phyloP scores from a whole-genome alignment of 2,329 filamentous ascomycete species.

The Cordyceps cateniannulata region DNA sequence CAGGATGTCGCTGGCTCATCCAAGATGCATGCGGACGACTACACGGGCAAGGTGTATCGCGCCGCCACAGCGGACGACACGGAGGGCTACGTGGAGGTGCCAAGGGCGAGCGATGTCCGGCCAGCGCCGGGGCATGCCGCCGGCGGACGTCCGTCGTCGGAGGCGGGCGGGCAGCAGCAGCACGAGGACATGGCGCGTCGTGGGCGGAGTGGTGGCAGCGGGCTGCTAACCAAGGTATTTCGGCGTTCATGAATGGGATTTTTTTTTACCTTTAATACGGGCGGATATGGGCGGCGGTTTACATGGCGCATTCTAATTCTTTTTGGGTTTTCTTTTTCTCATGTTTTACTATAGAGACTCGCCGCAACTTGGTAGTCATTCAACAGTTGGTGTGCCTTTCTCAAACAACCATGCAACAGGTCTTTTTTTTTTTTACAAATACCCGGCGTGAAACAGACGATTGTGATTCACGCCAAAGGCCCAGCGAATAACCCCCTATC shows the following conservation, averaged over 20 bases:
- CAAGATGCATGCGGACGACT: constrained; percentile 25
- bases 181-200: constrained; percentile 15
- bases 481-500: too few relatives aligned
- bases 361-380: neutral
- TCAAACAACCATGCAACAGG: too few relatives aligned
- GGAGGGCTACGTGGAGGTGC: constrained; percentile 31
- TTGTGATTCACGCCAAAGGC: neutral
- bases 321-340: neutral
- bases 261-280: neutral
- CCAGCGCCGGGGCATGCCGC: constrained; percentile 15
- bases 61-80: constrained; percentile 21
- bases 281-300: neutral
- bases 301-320: neutral
- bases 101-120: constrained; percentile 20
- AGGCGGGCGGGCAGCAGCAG: constrained; percentile 16
- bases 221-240: constrained; percentile 31
- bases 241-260: constrained; percentile 17
- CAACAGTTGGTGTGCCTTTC: too few relatives aligned
- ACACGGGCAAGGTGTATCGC: constrained; percentile 20
- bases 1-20: constrained; percentile 17
- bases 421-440: neutral
- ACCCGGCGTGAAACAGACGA: neutral
- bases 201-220: constrained; percentile 23
- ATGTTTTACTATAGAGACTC: neutral
- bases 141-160: constrained; percentile 14